phyloP scores from a whole-genome alignment of 2,329 filamentous ascomycete species.

The Claviceps sp. region DNA sequence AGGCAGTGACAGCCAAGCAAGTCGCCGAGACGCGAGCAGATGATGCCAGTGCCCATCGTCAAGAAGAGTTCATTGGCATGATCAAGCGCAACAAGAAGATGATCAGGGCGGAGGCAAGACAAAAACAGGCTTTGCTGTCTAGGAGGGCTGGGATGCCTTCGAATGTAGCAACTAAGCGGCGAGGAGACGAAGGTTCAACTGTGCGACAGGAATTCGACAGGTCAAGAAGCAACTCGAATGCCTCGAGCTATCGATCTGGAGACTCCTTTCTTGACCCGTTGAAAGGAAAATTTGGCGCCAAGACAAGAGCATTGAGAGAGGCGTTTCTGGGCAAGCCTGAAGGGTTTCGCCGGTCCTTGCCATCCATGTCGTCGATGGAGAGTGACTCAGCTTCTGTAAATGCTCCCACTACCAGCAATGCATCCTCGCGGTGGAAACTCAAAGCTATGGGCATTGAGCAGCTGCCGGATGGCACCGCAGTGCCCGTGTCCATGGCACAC shows the following conservation, averaged over 20 bases:
- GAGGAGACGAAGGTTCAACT: constrained; percentile 19
- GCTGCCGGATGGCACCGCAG: constrained; percentile 38
- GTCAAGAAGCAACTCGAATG: constrained; percentile 10
- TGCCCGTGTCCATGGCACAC: constrained; percentile 36
- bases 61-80: constrained; percentile 22
- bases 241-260: constrained; percentile 8
- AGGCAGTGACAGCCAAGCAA: constrained; percentile 17
- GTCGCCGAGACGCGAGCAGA: constrained; percentile 14
- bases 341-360: constrained; percentile 26
- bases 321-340: constrained; percentile 17
- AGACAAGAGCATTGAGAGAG: constrained; percentile 24
- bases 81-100: constrained; percentile 17
- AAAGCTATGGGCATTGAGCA: constrained; percentile 38
- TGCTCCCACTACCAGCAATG: constrained; percentile 19
- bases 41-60: constrained; percentile 16
- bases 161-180: constrained; percentile 25
- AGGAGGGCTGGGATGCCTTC: constrained; percentile 24
- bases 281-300: constrained; percentile 13
- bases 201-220: constrained; percentile 15
- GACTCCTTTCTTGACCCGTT: constrained; percentile 7
- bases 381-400: constrained; percentile 13
- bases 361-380: constrained; percentile 19
- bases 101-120: constrained; percentile 19
- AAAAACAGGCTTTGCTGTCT: constrained; percentile 26
- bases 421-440: constrained; percentile 31